Percentiles rank a stretch among this genome's conserved stretches.
phyloP scores from a whole-genome alignment of 2,329 filamentous ascomycete genomes.

The Ampelomyces quisqualis region DNA sequence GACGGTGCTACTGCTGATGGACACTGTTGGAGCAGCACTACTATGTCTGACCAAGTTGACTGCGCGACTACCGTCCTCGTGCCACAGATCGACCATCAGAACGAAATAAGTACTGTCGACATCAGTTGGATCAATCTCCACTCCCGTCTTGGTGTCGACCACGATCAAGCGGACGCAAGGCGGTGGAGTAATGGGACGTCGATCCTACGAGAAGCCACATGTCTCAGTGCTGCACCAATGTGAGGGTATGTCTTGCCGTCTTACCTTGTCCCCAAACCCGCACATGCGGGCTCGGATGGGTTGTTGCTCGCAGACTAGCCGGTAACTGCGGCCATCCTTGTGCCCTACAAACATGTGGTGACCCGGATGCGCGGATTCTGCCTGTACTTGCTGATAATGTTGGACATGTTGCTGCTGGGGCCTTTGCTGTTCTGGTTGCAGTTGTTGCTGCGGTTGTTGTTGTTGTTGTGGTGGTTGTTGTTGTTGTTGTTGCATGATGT shows the following conservation, averaged over 20 bases:
- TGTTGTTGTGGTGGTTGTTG: too few species aligned
- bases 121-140: constrained; percentile 78
- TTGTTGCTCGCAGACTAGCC: constrained; percentile 82
- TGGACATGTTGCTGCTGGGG: constrained; percentile 3
- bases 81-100: constrained; percentile 69
- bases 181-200: constrained; percentile 91
- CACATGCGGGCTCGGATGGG: constrained; percentile 95
- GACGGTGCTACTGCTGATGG: constrained; percentile 77
- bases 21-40: constrained; percentile 62
- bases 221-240: constrained; percentile 28
- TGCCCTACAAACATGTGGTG: too few species aligned
- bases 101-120: constrained; percentile 69
- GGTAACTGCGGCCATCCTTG: constrained; percentile 38
- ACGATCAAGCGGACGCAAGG: constrained; percentile 86
- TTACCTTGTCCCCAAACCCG: constrained; percentile 95
- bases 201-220: constrained; percentile 62
- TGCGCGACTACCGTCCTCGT: constrained; percentile 60
- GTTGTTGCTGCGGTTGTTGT: constrained; percentile 15
- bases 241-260: constrained; percentile 18
- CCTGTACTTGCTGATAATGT: constrained; percentile 16
- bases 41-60: constrained; percentile 70
- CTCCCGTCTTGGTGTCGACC: constrained; percentile 69
- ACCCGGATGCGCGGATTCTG: constrained; percentile 2
- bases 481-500: too few species aligned
- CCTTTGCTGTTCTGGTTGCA: constrained; percentile 16